These are phyloP conservation scores for Suhomyces coccinellae DNA, from an alignment of 1,139 yeast genomes.

Conservation along the genomic window DNA sequence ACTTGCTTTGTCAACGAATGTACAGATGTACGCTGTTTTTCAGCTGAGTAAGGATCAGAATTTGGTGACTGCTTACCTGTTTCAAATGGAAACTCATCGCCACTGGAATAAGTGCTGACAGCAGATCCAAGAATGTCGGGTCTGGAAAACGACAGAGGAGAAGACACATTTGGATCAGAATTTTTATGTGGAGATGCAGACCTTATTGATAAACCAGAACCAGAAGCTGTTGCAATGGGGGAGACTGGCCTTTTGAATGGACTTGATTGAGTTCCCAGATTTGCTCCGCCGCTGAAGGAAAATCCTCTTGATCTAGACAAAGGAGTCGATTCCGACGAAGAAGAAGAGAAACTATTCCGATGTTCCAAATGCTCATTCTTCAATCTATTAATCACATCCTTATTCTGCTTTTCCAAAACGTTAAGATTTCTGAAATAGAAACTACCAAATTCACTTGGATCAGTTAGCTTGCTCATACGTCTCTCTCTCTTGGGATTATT, in stretches of 20 bases:
- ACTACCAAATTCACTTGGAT: constrained; percentile 83
- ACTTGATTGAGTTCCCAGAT: constrained; percentile 21
- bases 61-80: constrained; percentile 18
- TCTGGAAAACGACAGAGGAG: constrained; percentile 25
- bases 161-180: constrained; percentile 13
- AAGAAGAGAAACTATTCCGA: constrained; percentile 43
- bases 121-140: constrained; percentile 40
- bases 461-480: constrained; percentile 69
- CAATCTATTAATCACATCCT: constrained; percentile 84
- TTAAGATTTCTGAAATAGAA: constrained; percentile 87
- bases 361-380: constrained; percentile 77
- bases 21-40: constrained; percentile 28
- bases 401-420: constrained; percentile 90
- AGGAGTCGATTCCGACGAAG: constrained; percentile 46
- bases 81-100: constrained; percentile 39
- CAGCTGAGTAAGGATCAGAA: constrained; percentile 13
- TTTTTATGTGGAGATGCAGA: constrained; percentile 31
- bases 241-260: constrained; percentile 43
- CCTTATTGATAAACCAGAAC: constrained; percentile 13
- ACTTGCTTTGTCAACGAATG: constrained; percentile 32
- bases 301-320: constrained; percentile 39
- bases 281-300: constrained; percentile 29
- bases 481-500: constrained; percentile 52
- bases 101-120: constrained; percentile 36
- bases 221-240: constrained; percentile 16